These are phyloP conservation scores for Stipa capillata DNA, from an alignment of 176 grass and related monocot genomes.

Conservation along the genomic window DNA sequence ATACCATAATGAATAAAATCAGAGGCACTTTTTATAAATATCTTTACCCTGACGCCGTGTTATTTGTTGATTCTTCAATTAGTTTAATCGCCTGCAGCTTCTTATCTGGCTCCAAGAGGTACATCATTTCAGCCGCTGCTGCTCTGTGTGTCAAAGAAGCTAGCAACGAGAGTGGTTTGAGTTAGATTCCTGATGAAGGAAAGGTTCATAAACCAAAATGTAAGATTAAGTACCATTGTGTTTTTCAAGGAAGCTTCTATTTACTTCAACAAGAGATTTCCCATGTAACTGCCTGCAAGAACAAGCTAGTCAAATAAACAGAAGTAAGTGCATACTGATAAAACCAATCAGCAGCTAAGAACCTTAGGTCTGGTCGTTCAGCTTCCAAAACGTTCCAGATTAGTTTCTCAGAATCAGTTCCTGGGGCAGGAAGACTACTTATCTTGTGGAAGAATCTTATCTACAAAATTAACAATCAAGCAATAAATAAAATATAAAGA, in stretches of 20 bases:
- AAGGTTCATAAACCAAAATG: neutral
- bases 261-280: conserved; percentile 80
- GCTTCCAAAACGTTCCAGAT: conserved; percentile 86
- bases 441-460: conserved; percentile 91
- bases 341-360: conserved; percentile 7
- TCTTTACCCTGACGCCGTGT: conserved; percentile 54
- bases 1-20: neutral
- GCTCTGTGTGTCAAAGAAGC: conserved; percentile 79
- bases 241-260: conserved; percentile 68
- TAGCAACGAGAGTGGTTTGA: conserved; percentile 20
- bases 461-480: conserved; percentile 33
- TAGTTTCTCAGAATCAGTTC: conserved; percentile 78
- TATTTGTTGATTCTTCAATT: conserved; percentile 95
- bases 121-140: conserved; percentile 91
- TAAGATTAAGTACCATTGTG: conserved; percentile 52
- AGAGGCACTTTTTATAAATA: neutral
- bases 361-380: conserved; percentile 82
- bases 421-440: conserved; percentile 59
- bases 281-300: conserved; percentile 75
- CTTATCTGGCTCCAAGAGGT: conserved; percentile 72
- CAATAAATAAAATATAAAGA: conserved; percentile 2
- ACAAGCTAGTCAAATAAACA: conserved; percentile 14
- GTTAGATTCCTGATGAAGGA: neutral
- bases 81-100: conserved; percentile 75
- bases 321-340: neutral